Percentiles rank a stretch among this genome's conserved stretches.
Conservation (phyloP, 805 yeast species). For the Monosporozyma unispora region DNA sequence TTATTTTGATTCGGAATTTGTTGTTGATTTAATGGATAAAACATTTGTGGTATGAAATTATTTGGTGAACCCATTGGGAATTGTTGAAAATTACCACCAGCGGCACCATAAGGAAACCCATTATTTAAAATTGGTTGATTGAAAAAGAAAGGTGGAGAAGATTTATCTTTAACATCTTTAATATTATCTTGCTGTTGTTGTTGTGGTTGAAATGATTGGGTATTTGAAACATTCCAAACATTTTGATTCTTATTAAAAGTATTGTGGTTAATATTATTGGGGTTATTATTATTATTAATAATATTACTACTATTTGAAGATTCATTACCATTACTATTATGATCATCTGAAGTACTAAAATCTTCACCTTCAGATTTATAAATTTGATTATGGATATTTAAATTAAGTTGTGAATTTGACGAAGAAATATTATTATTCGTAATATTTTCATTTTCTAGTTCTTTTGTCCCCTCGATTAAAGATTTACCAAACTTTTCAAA, state of each 20-base stretch:
- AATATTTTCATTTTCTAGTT: constrained; percentile 16
- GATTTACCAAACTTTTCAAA: constrained; percentile 30
- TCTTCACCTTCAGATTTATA: neutral
- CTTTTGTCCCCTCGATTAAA: constrained; percentile 29
- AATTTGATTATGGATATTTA: neutral
- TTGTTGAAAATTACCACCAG: constrained; percentile 5
- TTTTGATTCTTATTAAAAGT: constrained; percentile 6
- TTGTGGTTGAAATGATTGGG: constrained; percentile 23
- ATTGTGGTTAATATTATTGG: too few species aligned
- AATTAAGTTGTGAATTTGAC: neutral
- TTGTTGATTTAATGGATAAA: constrained; percentile 5
- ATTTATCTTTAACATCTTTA: neutral
- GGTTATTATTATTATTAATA: too few species aligned
- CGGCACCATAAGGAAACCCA: constrained; percentile 4
- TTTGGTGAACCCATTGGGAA: constrained; percentile 4
- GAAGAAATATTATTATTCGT: too few species aligned
- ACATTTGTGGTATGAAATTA: constrained; percentile 6
- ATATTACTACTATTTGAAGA: constrained; percentile 1
- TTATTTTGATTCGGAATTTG: neutral
- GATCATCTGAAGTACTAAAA: neutral
- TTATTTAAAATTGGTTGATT: constrained; percentile 8
- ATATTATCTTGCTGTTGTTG: neutral
- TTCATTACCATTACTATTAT: constrained; percentile 3
- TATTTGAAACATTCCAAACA: constrained; percentile 24
- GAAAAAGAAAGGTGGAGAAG: neutral